Base-by-base conservation (phyloP, 108 stramenopile genomes). In the Skeletonema costatum region DNA sequence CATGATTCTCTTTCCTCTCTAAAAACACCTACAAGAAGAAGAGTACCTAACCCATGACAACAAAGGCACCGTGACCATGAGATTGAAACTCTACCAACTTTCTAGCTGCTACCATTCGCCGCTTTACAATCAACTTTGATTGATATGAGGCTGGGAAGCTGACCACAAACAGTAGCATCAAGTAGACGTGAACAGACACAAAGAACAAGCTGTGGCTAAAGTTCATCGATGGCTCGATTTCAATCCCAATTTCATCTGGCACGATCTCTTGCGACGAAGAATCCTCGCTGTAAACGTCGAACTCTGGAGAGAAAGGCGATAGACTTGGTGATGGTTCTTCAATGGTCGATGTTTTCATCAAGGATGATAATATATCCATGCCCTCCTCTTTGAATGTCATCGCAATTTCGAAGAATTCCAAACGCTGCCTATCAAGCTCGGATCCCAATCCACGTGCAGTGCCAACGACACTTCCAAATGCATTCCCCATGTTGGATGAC, bases 201-300 rank as follows among this genome's bases (percentile, higher is more conserved):
- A 91, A 85, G 68, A 91, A 87, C 9, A 89, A 48, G 59, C 76
- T 75, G 62, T 90, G 87, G 10, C 88, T 88, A 32, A 82, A 79
- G 64, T 88, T 88, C 83, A 87, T 86, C 2, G 88, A 81, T 16
- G 88, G 88, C 29, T 85, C 75, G n/a, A 85, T 82, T 32, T 85
- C 85, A 67, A 89, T 83, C n/a, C 82, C 91, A 77, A 92, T 92
- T 64, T 92, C 91, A 81, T 92, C 91, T 4, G 89, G 78, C 38
- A 86, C 61, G 67, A 82, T 51, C 11, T 80, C 69, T 44, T 71
- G 70, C 50, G 75, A 60, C 19, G 53, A 35, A 39, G 35, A 32
- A 35, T 70, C 44, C 17, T 58, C 60, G 38, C 61, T 48, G 60
- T 74, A 53, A 17, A 66, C 58, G 16, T 74, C 74, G 21, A 68